A percentile compares a stretch with the other conserved stretches of the same genome.
These are phyloP conservation scores for Nigrospora sphaerica DNA, from an alignment of 2,329 filamentous ascomycete species.

Conservation along the genomic window DNA sequence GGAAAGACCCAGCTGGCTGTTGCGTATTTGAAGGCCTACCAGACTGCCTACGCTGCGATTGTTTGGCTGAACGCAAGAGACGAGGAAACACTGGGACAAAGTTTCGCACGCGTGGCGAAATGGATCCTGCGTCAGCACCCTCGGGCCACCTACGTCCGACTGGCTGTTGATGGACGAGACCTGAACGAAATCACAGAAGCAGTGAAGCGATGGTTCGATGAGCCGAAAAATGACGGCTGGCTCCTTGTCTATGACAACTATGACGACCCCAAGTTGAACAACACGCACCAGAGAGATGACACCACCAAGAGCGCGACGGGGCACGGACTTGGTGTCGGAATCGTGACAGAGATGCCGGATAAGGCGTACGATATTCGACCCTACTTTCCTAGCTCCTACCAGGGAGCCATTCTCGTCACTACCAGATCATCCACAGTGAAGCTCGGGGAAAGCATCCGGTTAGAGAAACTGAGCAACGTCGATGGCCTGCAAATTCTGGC, in stretches of 20 bases:
- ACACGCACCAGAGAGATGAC: too few relatives aligned
- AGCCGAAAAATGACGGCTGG: conserved; percentile 27
- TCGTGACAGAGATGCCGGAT: too few relatives aligned
- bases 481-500: conserved; percentile 24
- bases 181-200: too few relatives aligned
- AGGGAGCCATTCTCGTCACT: conserved; percentile 34
- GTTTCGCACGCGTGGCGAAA: conserved; percentile 20
- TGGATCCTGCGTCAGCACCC: conserved; percentile 20
- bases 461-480: conserved; percentile 23
- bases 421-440: conserved; percentile 25
- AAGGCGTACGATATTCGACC: conserved; percentile 23
- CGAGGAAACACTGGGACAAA: conserved; percentile 25
- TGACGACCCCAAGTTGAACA: conserved; percentile 27
- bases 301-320: too few relatives aligned
- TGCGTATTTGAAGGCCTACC: conserved; percentile 25
- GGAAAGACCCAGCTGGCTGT: conserved; percentile 37
- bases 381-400: conserved; percentile 22
- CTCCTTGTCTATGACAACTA: conserved; percentile 35
- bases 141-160: conserved; percentile 12
- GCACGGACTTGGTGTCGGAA: too few relatives aligned
- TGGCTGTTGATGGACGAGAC: conserved; percentile 13
- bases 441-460: conserved; percentile 21
- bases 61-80: conserved; percentile 36
- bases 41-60: conserved; percentile 26
- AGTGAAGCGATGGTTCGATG: conserved; percentile 29